A percentile compares a stretch with the other conserved stretches of the same genome.
These are phyloP conservation scores for Arthroderma sp. DNA, from an alignment of 2,329 filamentous ascomycete species.

Conservation along the genomic window DNA sequence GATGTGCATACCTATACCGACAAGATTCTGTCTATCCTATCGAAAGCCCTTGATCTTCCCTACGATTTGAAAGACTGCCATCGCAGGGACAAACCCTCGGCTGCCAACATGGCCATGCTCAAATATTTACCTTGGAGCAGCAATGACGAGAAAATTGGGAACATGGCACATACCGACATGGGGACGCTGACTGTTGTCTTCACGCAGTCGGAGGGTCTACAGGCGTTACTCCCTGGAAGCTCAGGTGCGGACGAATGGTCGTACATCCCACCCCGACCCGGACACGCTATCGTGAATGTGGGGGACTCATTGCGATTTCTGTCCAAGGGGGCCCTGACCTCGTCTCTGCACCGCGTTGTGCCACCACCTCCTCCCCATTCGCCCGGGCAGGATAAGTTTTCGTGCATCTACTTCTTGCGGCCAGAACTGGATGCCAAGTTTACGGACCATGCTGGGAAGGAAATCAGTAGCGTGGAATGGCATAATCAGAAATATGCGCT, in stretches of 20 bases:
- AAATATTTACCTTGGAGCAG: conserved; percentile 36
- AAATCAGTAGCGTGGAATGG: conserved; percentile 14
- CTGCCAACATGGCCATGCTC: no score
- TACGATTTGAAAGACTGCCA: no score
- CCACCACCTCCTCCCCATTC: conserved; percentile 10
- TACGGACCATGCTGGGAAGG: conserved; percentile 7
- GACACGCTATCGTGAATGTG: conserved; percentile 26
- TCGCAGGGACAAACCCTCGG: no score
- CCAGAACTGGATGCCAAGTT: conserved; percentile 15
- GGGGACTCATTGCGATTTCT: conserved; percentile 23
- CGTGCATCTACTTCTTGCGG: conserved; percentile 18
- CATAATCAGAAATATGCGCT: background rate
- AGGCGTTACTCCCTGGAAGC: conserved; percentile 16
- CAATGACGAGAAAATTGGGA: conserved; percentile 12
- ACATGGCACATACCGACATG: conserved; percentile 22
- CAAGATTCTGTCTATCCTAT: no score
- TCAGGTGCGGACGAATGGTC: conserved; percentile 17
- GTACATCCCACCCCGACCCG: conserved; percentile 19
- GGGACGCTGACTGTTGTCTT: conserved; percentile 23
- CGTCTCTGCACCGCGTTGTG: conserved; percentile 19
- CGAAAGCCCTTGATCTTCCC: no score
- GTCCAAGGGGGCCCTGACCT: conserved; percentile 14
- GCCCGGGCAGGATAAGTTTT: conserved; percentile 14
- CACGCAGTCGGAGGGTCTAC: conserved; percentile 22
- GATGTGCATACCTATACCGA: no score